Percentiles rank a stretch among this genome's conserved stretches.
These are phyloP conservation scores for Schizosaccharomyces lindneri DNA, from an alignment of 805 yeast genomes.

Conservation along the genomic window DNA sequence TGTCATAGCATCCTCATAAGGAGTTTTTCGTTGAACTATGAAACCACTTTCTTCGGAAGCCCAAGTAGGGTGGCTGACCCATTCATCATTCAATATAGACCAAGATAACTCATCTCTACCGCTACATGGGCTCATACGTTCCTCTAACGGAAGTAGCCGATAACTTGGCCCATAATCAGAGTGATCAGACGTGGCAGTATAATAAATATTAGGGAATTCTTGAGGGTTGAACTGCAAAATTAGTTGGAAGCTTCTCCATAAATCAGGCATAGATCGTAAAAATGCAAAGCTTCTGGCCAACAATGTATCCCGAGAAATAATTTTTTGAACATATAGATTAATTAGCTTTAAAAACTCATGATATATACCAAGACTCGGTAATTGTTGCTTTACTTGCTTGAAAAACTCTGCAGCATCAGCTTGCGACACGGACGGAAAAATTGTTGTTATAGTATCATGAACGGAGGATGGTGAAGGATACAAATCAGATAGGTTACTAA, in stretches of 20 bases:
- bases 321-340: constrained; percentile 71
- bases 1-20: constrained; percentile 84
- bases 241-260: constrained; percentile 18
- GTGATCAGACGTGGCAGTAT: constrained; percentile 11
- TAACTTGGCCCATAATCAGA: constrained; percentile 63
- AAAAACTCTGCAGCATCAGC: constrained; percentile 16
- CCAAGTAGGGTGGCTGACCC: constrained; percentile 99
- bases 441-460: too few species aligned
- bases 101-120: constrained; percentile 98
- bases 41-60: constrained; percentile 98
- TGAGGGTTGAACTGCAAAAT: constrained; percentile 14
- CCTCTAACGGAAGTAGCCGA: constrained; percentile 75
- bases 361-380: constrained; percentile 72
- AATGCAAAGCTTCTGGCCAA: constrained; percentile 68
- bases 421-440: too few species aligned
- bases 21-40: constrained; percentile 95
- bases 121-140: constrained; percentile 88
- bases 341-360: constrained; percentile 76
- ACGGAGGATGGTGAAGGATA: not conserved
- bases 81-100: constrained; percentile 94
- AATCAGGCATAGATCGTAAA: constrained; percentile 54
- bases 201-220: constrained; percentile 16
- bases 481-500: not conserved
- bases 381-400: constrained; percentile 70
- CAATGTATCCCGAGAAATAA: constrained; percentile 58